phyloP scores from a whole-genome alignment of 2,329 filamentous ascomycete genomes.

The Shiraia bambusicola region DNA sequence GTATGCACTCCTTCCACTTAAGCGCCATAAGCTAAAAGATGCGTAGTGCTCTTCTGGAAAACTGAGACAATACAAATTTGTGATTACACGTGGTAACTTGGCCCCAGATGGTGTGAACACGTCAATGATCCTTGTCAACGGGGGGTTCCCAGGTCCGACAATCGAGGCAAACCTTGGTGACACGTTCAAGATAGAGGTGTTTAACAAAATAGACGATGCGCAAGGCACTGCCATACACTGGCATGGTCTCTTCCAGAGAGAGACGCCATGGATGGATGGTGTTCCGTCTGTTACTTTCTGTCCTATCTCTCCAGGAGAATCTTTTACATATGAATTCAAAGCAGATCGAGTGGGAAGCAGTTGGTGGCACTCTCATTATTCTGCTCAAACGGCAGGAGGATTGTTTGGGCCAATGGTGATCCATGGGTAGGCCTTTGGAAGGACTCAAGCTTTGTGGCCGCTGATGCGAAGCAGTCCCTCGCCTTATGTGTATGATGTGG shows the following conservation, averaged over 20 bases:
- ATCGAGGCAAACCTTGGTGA: constrained; percentile 28
- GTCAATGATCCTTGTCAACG: constrained; percentile 17
- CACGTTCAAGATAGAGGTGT: constrained; percentile 6
- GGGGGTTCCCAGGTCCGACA: constrained; percentile 19
- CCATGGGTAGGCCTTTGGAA: constrained; percentile 28
- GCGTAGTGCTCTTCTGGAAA: too few relatives aligned
- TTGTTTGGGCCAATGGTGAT: constrained; percentile 32
- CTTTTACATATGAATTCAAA: constrained; percentile 28
- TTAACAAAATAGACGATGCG: too few relatives aligned
- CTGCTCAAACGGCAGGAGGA: constrained; percentile 30
- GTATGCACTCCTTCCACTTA: too few relatives aligned
- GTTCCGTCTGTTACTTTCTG: constrained; percentile 46
- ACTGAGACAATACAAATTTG: constrained; percentile 9
- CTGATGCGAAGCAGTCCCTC: too few relatives aligned
- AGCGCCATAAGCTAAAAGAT: too few relatives aligned
- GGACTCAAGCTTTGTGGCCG: too few relatives aligned
- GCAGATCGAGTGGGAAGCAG: constrained; percentile 27
- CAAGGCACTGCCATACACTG: constrained; percentile 46
- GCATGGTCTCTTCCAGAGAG: constrained; percentile 43
- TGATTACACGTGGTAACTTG: constrained; percentile 1
- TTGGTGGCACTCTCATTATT: constrained; percentile 41
- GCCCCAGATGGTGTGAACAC: constrained; percentile 12
- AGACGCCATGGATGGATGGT: constrained; percentile 45
- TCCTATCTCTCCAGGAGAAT: constrained; percentile 44
- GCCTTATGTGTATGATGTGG: constrained; percentile 37